Base-by-base conservation (phyloP, 768 basidiomycete genomes). In the Rhizopogon sp. region DNA sequence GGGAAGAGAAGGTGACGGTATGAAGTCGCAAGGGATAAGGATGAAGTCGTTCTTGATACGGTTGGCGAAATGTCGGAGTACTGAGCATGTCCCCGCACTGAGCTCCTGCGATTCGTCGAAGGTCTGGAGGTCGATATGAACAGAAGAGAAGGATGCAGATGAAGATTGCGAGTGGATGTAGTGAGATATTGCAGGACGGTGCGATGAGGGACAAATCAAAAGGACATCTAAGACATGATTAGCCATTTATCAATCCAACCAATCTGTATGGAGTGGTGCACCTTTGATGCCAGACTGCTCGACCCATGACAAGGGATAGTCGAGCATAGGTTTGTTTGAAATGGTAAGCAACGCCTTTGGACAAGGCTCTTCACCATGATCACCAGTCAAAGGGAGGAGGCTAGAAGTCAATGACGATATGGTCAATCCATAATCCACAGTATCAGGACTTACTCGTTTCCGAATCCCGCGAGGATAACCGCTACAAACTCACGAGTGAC, bases 341-440 rank as follows among this genome's bases (percentile, higher is more conserved):
- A 98, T 79, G 6, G 93, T 91, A 6, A 97, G 76, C 6, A 98
- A 73, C 6, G 93, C 88, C 66, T 98, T 98, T 40, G 91, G 89
- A 67, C 81, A 88, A 22, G 90, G 82, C 53, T 85, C 84, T 47
- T 91, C 90, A 53, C 90, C 91, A 64, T 90, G 76, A 64, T 89
- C 81, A 58, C 79, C 79, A 22, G 89, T 91, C 45, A 93, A 71
- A 1, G 91, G 91, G 43, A 79, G 68, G 16, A 93, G 78, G 55
- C 90, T 93, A 64, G 46, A 37, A 49, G 22, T 37, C 22, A 49
- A 49, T 37, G 54, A 46, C 63, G 55, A 61, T 52, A 53, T 51
- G 45, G 55, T 59, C n/a, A 58, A 57, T 10, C 37, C 5, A 39
- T 13, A 37, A 1, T 17, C 31, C 4, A 22, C 17, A 35, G 29